These are phyloP conservation scores for Sugiyamaella boreocaroliniensis DNA, from an alignment of 805 yeast genomes.

Conservation along the genomic window DNA sequence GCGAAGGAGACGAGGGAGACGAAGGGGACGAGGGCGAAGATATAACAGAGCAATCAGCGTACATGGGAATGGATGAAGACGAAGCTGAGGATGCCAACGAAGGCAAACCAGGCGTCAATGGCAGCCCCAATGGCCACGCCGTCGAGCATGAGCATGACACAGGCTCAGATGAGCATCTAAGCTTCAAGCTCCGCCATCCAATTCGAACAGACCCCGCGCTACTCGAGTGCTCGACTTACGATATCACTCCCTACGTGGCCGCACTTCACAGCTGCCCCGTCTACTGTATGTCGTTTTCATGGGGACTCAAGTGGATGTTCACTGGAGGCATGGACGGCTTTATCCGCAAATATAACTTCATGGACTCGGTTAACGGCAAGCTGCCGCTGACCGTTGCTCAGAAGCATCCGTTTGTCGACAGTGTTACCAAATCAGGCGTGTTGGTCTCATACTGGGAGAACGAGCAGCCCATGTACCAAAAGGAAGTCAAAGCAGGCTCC, in stretches of 20 bases:
- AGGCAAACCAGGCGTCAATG: slow-evolving; percentile 12
- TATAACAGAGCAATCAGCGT: slow-evolving; percentile 21
- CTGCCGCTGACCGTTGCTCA: slow-evolving; percentile 86
- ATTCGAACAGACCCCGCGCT: slow-evolving; percentile 39
- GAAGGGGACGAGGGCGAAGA: slow-evolving; percentile 19
- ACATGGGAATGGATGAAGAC: slow-evolving; percentile 10
- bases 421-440: slow-evolving; percentile 79
- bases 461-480: slow-evolving; percentile 67
- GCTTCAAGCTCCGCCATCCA: slow-evolving; percentile 17
- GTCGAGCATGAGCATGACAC: slow-evolving; percentile 1
- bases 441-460: slow-evolving; percentile 89
- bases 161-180: slow-evolving; percentile 18
- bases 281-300: slow-evolving; percentile 68
- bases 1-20: slow-evolving; percentile 28
- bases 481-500: slow-evolving; percentile 35
- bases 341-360: slow-evolving; percentile 81
- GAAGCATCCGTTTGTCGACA: slow-evolving; percentile 79
- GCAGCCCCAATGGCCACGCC: slow-evolving; percentile 15
- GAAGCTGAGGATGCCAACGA: slow-evolving; percentile 19
- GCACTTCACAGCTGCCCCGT: slow-evolving; percentile 76
- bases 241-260: slow-evolving; percentile 79
- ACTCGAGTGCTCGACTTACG: slow-evolving; percentile 48
- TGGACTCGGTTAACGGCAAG: slow-evolving; percentile 79
- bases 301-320: slow-evolving; percentile 78
- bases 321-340: slow-evolving; percentile 97